Evolutionary conservation across 2,329 filamentous ascomycete species (phyloP).

Genomic region (Xylariomycetidae sp.): DNA sequence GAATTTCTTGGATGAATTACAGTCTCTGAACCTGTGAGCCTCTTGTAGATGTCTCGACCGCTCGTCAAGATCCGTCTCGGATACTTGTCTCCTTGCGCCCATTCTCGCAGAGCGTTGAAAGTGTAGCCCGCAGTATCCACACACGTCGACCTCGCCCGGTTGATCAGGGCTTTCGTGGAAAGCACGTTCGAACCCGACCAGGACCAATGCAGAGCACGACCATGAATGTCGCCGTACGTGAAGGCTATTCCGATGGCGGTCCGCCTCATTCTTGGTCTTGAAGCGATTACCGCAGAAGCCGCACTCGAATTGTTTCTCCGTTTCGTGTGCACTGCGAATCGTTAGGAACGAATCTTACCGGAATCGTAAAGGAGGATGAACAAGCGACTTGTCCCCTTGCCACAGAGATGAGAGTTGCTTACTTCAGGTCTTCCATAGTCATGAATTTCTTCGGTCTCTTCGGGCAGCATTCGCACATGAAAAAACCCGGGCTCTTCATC

Average conservation of each 20-base stretch:
- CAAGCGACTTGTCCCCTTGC: slow-evolving; percentile 8
- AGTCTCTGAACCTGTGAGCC: slow-evolving; percentile 12
- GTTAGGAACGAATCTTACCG: neutral
- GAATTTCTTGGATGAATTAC: slow-evolving; percentile 12
- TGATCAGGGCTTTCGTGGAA: slow-evolving; percentile 13
- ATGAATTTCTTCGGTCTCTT: slow-evolving; percentile 14
- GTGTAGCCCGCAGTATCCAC: slow-evolving; percentile 13
- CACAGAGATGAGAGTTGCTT: slow-evolving; percentile 2
- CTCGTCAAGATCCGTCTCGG: slow-evolving; percentile 6
- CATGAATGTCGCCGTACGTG: slow-evolving; percentile 13
- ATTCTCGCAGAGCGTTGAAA: no score
- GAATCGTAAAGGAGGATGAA: neutral
- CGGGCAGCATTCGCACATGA: slow-evolving; percentile 18
- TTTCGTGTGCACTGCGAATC: slow-evolving; percentile 10
- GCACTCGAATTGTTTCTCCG: slow-evolving; percentile 12
- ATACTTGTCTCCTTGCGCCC: no score
- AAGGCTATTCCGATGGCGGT: slow-evolving; percentile 14
- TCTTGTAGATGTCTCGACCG: slow-evolving; percentile 8
- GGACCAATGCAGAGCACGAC: slow-evolving; percentile 10
- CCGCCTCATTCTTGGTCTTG: slow-evolving; percentile 16
- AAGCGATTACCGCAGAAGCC: slow-evolving; percentile 13
- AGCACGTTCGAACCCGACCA: slow-evolving; percentile 2
- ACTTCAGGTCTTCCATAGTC: slow-evolving; percentile 13
- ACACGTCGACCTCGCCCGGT: slow-evolving; percentile 8
- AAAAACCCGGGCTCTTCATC: no score